A percentile compares a stretch with the other conserved stretches of the same genome.
Conservation (phyloP, 176 grass and related monocot genomes). For the Carex littledalei region DNA sequence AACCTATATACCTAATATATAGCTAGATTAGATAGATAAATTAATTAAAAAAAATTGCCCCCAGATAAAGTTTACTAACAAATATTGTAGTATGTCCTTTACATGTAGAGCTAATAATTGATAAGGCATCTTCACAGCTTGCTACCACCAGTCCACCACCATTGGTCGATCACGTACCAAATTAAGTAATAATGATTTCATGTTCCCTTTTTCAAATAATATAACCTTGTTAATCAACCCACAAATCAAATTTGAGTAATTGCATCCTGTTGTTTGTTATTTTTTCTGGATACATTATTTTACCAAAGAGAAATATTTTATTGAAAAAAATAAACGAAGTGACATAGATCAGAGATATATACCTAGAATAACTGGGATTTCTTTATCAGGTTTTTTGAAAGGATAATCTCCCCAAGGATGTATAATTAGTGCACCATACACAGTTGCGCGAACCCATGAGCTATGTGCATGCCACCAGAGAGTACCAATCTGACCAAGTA, state of each 20-base stretch:
- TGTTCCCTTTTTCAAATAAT: background rate
- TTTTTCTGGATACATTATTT: background rate
- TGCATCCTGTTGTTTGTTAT: background rate
- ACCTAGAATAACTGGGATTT: constrained; percentile 82
- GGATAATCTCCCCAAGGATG: constrained; percentile 48
- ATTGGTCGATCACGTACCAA: background rate
- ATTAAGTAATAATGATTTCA: constrained; percentile 6
- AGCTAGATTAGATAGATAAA: background rate
- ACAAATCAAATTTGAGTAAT: background rate
- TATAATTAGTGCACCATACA: constrained; percentile 76
- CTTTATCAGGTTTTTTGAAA: constrained; percentile 34
- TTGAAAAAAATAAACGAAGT: background rate
- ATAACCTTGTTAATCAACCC: background rate
- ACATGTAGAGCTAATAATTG: constrained; percentile 1
- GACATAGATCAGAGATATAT: background rate
- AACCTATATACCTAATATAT: background rate
- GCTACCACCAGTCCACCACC: background rate
- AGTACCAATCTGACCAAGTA: constrained; percentile 68
- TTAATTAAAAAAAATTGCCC: background rate
- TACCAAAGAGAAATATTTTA: background rate
- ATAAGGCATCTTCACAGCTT: background rate
- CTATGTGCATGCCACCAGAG: constrained; percentile 96
- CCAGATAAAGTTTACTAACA: background rate
- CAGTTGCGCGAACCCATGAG: constrained; percentile 87
- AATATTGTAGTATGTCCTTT: background rate